Conservation (phyloP, 441 rosid genomes). For the Hypseocharis bilobata region DNA sequence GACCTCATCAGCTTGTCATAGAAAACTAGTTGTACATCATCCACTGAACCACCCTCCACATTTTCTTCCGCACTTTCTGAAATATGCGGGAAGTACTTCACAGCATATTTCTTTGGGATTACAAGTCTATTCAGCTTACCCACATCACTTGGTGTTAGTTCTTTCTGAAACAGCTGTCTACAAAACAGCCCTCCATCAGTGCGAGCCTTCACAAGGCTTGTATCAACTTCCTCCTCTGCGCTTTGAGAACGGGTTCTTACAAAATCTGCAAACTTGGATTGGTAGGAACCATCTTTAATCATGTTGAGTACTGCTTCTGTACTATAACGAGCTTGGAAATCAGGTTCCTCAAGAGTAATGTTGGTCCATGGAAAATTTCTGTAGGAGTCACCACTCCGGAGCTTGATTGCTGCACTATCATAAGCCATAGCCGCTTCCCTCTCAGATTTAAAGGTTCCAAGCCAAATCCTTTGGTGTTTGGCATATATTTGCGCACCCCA, state of each 20-base stretch:
- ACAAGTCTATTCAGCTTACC: slow-evolving; percentile 83
- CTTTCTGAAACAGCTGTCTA: slow-evolving; percentile 53
- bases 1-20: slow-evolving; percentile 38
- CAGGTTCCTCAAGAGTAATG: slow-evolving; percentile 29
- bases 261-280: slow-evolving; percentile 33
- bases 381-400: slow-evolving; percentile 32
- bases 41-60: neutral
- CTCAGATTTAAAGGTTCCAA: slow-evolving; percentile 53
- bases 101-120: slow-evolving; percentile 61
- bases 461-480: slow-evolving; percentile 49
- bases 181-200: slow-evolving; percentile 22
- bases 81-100: slow-evolving; percentile 43
- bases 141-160: slow-evolving; percentile 76
- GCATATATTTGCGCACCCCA: slow-evolving; percentile 66
- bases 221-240: slow-evolving; percentile 15
- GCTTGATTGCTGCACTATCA: slow-evolving; percentile 52
- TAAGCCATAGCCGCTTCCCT: slow-evolving; percentile 60
- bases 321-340: slow-evolving; percentile 34
- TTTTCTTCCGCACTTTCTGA: slow-evolving; percentile 9
- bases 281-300: slow-evolving; percentile 48
- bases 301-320: slow-evolving; percentile 37
- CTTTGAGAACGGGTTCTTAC: slow-evolving; percentile 4
- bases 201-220: slow-evolving; percentile 13
- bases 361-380: slow-evolving; percentile 34
- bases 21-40: slow-evolving; percentile 32